These are phyloP conservation scores for Paspalum notatum DNA, from an alignment of 176 grass and related monocot species.

Conservation along the genomic window DNA sequence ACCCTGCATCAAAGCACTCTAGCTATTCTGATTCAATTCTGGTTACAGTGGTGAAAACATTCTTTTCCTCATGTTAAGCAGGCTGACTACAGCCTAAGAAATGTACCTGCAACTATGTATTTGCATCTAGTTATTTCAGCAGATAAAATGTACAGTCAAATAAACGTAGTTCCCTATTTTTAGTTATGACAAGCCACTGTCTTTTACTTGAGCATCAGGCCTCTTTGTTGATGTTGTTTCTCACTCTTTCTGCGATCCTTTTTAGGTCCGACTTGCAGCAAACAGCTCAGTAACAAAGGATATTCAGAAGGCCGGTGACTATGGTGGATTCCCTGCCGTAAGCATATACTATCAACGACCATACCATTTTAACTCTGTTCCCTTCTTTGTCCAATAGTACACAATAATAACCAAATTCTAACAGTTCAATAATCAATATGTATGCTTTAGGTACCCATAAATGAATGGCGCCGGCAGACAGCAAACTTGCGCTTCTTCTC, in stretches of 20 bases:
- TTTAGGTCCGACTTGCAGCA: conserved; percentile 64
- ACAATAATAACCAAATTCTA: background rate
- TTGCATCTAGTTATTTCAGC: background rate
- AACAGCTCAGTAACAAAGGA: conserved; percentile 65
- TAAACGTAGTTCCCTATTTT: background rate
- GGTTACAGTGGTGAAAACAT: background rate
- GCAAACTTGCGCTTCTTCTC: conserved; percentile 36
- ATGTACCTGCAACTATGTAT: background rate
- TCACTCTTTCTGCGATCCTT: background rate
- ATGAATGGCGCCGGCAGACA: conserved; percentile 54
- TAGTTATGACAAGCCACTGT: conserved; percentile 8
- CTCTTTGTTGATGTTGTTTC: background rate
- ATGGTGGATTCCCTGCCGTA: conserved; percentile 77
- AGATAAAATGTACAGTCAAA: conserved; percentile 9
- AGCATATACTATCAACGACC: background rate
- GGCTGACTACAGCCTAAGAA: background rate
- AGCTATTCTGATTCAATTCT: background rate
- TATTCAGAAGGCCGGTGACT: conserved; percentile 54
- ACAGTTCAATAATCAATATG: background rate
- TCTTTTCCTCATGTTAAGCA: background rate
- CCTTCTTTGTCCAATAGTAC: background rate
- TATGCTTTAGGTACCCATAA: conserved; percentile 47
- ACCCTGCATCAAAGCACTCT: background rate
- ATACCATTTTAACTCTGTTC: background rate
- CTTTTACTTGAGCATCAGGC: background rate